Evolutionary conservation across 805 yeast species (phyloP), one percentile per base, ranked within the genome.

Genomic region (Lachancea quebecensis): DNA sequence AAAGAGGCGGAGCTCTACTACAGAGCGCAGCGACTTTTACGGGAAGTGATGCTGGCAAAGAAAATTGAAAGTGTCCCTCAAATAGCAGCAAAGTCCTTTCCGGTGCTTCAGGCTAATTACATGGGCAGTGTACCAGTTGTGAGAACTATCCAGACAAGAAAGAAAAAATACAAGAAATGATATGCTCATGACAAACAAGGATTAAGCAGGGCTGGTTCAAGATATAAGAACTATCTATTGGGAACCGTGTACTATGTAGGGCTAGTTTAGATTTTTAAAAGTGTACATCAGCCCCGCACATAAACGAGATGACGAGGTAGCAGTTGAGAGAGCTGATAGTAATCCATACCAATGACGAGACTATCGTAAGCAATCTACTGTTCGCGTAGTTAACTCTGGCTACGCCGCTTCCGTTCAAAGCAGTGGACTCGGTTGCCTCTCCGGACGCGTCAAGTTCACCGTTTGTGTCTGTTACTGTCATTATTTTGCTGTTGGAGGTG

Each of bases 101-200:
- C 96, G 0, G 81, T 85, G 0, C 71, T 85, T 46, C 79, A 79
- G 58, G 76, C 81, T 18, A 86, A 82, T 52, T 89, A 86, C 57
- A 67, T 76, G 32, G 97, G 97, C 39, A 74, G 83, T 1, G 71
- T 90, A 57, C 96, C 96, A 1, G 84, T 85, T 2, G 59, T 61
- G 11, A 59, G 65, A 47, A 48, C 57, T 7, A 59, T 59, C 34
- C 56, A 55, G 12, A 46, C 54, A 9, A 57, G 62, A 41, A 62
- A 59, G 47, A 59, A 65, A 48, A 62, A 60, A 43, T 50, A 57
- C 34, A 63, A 50, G 46, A 54, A 52, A 39, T 51, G 30, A 36
- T 33, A 27, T 15, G 31, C 15, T 9, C 14, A 4, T 14, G 8
- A 30, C 33, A 28, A 30, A 15, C 34, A 34, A 38, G 4, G 38